Evolutionary conservation across 2,329 filamentous ascomycete species (phyloP).

Genomic region (Colletotrichum sojae): DNA sequence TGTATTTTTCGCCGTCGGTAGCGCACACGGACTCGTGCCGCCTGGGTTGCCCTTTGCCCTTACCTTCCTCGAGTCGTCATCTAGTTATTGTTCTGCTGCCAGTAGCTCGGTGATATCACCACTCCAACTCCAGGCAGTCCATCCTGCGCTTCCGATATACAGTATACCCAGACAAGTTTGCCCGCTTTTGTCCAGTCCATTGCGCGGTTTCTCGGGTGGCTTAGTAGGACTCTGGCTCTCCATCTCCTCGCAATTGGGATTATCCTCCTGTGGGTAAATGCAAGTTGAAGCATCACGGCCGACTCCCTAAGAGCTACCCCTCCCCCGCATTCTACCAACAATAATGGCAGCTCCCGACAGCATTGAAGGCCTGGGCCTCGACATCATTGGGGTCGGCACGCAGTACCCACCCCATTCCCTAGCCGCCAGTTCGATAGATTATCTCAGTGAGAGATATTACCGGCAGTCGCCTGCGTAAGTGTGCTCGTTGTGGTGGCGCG

Average conservation of each 20-base stretch:
- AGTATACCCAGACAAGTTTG: conserved; percentile 7
- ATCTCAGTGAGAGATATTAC: conserved; percentile 69
- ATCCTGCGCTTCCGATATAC: background rate
- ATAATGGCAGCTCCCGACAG: conserved; percentile 58
- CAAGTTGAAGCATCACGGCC: background rate
- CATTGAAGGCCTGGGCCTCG: conserved; percentile 69
- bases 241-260: conserved; percentile 3
- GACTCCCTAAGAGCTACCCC: conserved; percentile 24
- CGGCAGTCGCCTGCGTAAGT: conserved; percentile 72
- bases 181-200: background rate
- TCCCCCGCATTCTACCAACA: conserved; percentile 31
- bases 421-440: conserved; percentile 64
- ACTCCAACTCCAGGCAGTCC: conserved; percentile 16
- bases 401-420: conserved; percentile 73
- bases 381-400: conserved; percentile 70
- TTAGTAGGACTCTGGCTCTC: conserved; percentile 2
- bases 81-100: conserved; percentile 6
- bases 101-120: conserved; percentile 35
- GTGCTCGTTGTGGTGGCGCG: conserved; percentile 69
- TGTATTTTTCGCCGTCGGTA: background rate
- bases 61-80: conserved; percentile 1
- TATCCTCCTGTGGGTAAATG: background rate
- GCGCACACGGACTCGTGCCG: conserved; percentile 4
- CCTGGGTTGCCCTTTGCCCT: conserved; percentile 9
- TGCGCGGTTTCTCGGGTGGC: conserved; percentile 2